Evolutionary conservation across 306 rosid species (phyloP).

Genomic region (Malus orientalis): DNA sequence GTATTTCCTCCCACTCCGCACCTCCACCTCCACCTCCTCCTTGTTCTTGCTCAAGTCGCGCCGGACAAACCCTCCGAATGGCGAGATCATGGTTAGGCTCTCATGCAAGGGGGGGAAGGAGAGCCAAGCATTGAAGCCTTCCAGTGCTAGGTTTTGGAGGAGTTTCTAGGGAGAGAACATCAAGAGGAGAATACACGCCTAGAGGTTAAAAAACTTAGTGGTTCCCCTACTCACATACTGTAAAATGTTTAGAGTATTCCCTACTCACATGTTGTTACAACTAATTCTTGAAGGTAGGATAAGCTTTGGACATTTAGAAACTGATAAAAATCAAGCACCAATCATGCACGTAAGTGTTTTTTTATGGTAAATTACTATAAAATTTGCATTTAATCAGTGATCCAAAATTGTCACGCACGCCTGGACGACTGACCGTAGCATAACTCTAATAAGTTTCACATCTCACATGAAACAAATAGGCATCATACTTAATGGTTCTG

Average conservation of each 20-base stretch:
- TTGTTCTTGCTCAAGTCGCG: conserved; percentile 56
- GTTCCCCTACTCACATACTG: conserved; percentile 3
- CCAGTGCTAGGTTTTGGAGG: conserved; percentile 28
- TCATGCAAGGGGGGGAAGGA: conserved; percentile 34
- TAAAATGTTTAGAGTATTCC: conserved; percentile 9
- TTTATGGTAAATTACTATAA: not conserved
- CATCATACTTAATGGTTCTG: not conserved
- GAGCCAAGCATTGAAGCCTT: conserved; percentile 35
- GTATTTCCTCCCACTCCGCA: conserved; percentile 25
- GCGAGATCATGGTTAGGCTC: conserved; percentile 44
- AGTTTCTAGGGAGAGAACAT: conserved; percentile 1
- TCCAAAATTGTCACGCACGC: not conserved
- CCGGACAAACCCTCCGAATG: conserved; percentile 66
- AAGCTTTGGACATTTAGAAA: not conserved
- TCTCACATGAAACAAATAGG: not conserved
- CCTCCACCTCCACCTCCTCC: conserved; percentile 6
- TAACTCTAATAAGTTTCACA: not conserved
- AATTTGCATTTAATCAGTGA: accelerated
- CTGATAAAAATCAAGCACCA: not conserved
- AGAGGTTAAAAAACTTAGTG: not conserved
- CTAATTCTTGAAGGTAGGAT: not conserved
- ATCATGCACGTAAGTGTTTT: accelerated
- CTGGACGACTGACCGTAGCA: not conserved
- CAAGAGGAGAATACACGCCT: not conserved
- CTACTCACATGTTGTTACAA: not conserved